Conservation (phyloP, 2,329 filamentous ascomycete genomes). For the Amauroascus niger region DNA sequence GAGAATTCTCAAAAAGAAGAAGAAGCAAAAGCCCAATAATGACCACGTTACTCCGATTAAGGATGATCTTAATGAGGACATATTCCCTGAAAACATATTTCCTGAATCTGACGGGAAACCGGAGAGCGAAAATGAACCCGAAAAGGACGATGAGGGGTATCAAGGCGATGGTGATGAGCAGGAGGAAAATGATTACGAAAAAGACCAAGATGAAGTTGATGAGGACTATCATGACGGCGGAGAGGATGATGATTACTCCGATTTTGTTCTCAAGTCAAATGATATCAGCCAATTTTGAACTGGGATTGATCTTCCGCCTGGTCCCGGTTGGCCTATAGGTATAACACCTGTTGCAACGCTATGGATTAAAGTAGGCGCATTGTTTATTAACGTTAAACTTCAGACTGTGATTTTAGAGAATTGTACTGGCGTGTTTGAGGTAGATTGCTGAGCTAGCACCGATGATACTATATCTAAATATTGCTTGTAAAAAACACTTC, state of each 20-base stretch:
- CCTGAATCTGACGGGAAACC: background rate
- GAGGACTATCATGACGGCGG: background rate
- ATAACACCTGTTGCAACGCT: too few relatives aligned
- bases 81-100: background rate
- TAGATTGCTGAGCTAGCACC: too few relatives aligned
- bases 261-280: background rate
- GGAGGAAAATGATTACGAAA: background rate
- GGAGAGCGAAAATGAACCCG: background rate
- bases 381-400: too few relatives aligned
- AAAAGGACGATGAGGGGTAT: background rate
- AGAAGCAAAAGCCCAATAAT: background rate
- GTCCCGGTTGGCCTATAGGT: too few relatives aligned
- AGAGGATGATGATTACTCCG: background rate
- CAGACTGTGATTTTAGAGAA: too few relatives aligned
- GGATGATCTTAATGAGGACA: background rate
- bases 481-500: too few relatives aligned
- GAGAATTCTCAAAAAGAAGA: slow-evolving; percentile 6
- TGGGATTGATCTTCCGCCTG: too few relatives aligned
- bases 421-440: too few relatives aligned
- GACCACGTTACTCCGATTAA: background rate
- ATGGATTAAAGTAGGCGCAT: too few relatives aligned
- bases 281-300: background rate
- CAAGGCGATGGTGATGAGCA: background rate
- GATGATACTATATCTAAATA: too few relatives aligned
- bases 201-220: background rate